These are phyloP conservation scores for Geranomyces variabilis DNA, from an alignment of 192 early-diverging fungal genomes.

Conservation along the genomic window DNA sequence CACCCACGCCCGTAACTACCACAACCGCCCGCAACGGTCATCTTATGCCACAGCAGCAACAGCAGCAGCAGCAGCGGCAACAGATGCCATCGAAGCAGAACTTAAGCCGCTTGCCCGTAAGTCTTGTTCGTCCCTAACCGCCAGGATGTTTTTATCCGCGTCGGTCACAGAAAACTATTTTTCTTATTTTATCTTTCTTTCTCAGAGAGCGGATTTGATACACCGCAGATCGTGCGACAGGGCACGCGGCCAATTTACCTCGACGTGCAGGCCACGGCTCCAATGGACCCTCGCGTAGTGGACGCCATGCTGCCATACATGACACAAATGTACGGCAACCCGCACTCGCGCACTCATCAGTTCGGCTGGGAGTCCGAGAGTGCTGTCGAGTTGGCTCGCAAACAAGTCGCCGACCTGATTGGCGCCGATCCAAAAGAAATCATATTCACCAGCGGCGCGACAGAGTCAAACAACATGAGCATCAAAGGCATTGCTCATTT, in stretches of 20 bases:
- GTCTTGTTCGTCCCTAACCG: no score
- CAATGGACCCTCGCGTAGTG: slow-evolving; percentile 88
- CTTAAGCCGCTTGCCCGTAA: no score
- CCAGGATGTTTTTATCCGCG: no score
- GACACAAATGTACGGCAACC: slow-evolving; percentile 91
- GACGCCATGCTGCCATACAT: slow-evolving; percentile 94
- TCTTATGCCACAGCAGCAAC: no score
- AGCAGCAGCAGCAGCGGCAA: no score
- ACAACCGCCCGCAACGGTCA: no score
- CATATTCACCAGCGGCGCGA: slow-evolving; percentile 94
- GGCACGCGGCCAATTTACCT: slow-evolving; percentile 84
- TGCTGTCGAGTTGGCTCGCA: slow-evolving; percentile 83
- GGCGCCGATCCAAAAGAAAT: slow-evolving; percentile 96
- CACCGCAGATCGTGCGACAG: not conserved
- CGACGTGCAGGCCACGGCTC: slow-evolving; percentile 87
- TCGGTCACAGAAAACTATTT: no score
- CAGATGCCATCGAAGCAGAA: no score
- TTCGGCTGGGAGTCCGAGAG: slow-evolving; percentile 97
- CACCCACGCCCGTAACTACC: no score
- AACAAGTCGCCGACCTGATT: slow-evolving; percentile 85
- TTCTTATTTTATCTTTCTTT: no score
- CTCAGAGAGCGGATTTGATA: not conserved
- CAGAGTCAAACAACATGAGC: slow-evolving; percentile 93
- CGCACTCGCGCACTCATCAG: slow-evolving; percentile 94
- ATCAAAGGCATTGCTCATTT: slow-evolving; percentile 95